phyloP scores from a whole-genome alignment of 2,329 filamentous ascomycete species.

The Coniochaeta ligniaria region DNA sequence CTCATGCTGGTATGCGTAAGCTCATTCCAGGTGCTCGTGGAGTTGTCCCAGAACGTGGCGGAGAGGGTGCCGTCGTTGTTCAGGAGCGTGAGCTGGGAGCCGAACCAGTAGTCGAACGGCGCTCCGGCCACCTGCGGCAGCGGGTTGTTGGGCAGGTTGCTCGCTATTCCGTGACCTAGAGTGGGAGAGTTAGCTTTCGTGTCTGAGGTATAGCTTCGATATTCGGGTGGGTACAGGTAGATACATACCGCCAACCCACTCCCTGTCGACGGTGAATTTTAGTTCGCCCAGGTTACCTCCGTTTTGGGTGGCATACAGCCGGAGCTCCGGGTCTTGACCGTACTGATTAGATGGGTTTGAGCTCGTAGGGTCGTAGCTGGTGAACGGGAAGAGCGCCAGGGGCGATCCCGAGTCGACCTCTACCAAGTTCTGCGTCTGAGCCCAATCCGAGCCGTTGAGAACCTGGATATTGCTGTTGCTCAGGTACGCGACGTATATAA shows the following conservation, averaged over 20 bases:
- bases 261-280: neutral
- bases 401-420: neutral
- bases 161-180: neutral
- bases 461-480: neutral
- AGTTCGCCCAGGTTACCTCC: neutral
- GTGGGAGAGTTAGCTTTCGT: too few species aligned
- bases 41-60: neutral
- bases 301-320: neutral
- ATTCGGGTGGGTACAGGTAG: too few species aligned
- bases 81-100: neutral
- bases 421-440: neutral
- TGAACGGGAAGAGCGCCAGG: neutral
- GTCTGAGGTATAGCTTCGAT: neutral
- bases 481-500: neutral
- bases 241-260: neutral
- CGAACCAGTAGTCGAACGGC: neutral
- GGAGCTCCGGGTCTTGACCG: neutral
- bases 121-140: neutral
- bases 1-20: neutral
- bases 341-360: neutral
- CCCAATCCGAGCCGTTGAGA: neutral
- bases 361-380: neutral
- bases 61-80: neutral
- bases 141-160: neutral
- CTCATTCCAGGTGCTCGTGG: neutral